phyloP scores from a whole-genome alignment of 2,329 filamentous ascomycete genomes.

The Westerdykella sp. region DNA sequence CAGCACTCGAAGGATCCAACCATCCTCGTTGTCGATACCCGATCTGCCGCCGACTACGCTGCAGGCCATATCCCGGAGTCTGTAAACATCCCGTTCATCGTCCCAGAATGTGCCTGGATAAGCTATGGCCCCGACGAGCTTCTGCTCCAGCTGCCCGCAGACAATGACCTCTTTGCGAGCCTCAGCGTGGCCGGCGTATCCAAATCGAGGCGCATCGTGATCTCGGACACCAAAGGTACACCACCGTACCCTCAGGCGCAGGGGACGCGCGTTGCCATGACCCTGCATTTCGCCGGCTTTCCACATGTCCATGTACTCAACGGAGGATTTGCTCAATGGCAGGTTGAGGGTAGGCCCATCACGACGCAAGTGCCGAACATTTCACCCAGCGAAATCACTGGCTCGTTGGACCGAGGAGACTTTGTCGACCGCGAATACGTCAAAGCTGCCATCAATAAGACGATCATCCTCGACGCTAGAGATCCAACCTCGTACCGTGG shows the following conservation, averaged over 20 bases:
- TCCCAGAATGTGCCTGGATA: neutral
- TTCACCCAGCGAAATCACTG: neutral
- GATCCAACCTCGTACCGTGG: neutral
- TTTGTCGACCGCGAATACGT: neutral
- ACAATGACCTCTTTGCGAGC: neutral
- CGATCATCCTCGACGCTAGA: neutral
- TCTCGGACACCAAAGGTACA: neutral
- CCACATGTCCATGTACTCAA: neutral
- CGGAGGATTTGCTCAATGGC: neutral
- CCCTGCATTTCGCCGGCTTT: neutral
- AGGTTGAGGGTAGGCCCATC: neutral
- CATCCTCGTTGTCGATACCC: neutral
- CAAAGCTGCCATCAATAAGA: neutral
- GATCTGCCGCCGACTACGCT: neutral
- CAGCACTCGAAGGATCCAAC: neutral
- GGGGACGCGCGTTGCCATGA: neutral
- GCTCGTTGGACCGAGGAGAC: neutral
- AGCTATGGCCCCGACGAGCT: neutral
- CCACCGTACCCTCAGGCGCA: neutral
- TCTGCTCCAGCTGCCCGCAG: neutral
- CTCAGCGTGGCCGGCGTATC: neutral
- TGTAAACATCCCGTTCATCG: neutral
- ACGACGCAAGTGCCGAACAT: conserved; percentile 62
- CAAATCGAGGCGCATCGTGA: neutral
- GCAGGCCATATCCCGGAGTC: neutral